These are phyloP conservation scores for Dimargaris cristalligena DNA, from an alignment of 192 early-diverging fungal species.

Conservation along the genomic window DNA sequence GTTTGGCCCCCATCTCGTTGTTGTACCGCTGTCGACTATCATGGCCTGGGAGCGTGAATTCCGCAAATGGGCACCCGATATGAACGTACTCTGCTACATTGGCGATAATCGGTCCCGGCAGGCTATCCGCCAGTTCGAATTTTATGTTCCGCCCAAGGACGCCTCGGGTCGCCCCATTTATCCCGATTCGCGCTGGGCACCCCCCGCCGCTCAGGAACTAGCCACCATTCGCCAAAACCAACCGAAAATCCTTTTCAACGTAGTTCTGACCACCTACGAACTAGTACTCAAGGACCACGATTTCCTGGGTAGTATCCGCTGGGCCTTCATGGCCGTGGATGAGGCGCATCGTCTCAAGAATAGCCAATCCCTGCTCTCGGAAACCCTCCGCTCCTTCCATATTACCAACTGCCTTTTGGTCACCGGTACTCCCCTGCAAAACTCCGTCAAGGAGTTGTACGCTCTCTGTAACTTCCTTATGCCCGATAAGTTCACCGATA, in stretches of 20 bases:
- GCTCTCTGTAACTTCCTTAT: conserved; percentile 85
- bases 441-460: conserved; percentile 86
- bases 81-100: conserved; percentile 83
- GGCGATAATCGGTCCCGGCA: conserved; percentile 67
- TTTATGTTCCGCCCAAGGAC: conserved; percentile 40
- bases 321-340: conserved; percentile 90
- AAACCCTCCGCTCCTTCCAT: conserved; percentile 71
- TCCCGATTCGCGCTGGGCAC: conserved; percentile 2
- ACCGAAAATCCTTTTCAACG: conserved; percentile 67
- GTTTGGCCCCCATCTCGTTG: conserved; percentile 89
- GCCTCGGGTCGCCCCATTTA: conserved; percentile 6
- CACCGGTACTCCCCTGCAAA: conserved; percentile 98
- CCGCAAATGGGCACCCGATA: conserved; percentile 81
- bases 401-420: conserved; percentile 85
- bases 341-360: conserved; percentile 98
- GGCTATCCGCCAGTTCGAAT: conserved; percentile 89
- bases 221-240: conserved; percentile 12
- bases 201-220: background rate
- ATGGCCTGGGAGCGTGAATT: conserved; percentile 94
- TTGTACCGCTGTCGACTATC: conserved; percentile 91
- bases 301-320: conserved; percentile 62
- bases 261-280: conserved; percentile 90
- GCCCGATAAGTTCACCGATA: conserved; percentile 71
- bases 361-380: conserved; percentile 82
- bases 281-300: conserved; percentile 81